Evolutionary conservation across 805 yeast genomes (phyloP).

Genomic region (Candida palmyrensis): DNA sequence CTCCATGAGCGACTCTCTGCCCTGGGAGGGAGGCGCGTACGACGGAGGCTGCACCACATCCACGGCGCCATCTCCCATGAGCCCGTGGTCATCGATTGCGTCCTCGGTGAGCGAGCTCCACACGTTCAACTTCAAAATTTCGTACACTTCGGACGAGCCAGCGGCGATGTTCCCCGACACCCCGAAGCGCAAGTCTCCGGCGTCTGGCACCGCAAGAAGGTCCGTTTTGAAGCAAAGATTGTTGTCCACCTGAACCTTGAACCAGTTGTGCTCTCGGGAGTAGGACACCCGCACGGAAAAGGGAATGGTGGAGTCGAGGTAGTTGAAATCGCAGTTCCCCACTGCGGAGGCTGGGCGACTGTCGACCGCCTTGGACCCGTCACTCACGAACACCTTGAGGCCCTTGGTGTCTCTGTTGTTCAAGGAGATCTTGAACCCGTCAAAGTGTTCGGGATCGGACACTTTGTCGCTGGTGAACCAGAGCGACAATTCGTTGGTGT

Average conservation of each 20-base stretch:
- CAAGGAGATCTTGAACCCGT: constrained; percentile 60
- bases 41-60: constrained; percentile 3
- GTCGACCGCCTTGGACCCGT: constrained; percentile 41
- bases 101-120: constrained; percentile 51
- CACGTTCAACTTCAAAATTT: constrained; percentile 53
- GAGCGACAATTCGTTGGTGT: constrained; percentile 52
- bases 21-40: constrained; percentile 12
- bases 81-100: constrained; percentile 53
- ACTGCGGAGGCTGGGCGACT: constrained; percentile 24
- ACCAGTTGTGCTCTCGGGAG: constrained; percentile 31
- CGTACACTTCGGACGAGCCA: constrained; percentile 52
- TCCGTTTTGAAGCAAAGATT: constrained; percentile 65
- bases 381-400: constrained; percentile 55
- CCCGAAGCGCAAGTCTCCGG: constrained; percentile 43
- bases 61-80: constrained; percentile 38
- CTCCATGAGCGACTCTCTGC: constrained; percentile 35
- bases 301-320: constrained; percentile 68
- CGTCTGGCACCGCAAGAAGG: constrained; percentile 40
- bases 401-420: constrained; percentile 49
- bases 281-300: constrained; percentile 62
- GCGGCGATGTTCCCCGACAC: constrained; percentile 41
- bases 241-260: constrained; percentile 70
- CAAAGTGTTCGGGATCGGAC: constrained; percentile 43
- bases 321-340: constrained; percentile 54
- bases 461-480: constrained; percentile 35